A percentile compares a stretch with the other conserved stretches of the same genome.
These are phyloP conservation scores for Chrysanthemum makinoi DNA, from an alignment of 129 eudicot species.

Conservation along the genomic window DNA sequence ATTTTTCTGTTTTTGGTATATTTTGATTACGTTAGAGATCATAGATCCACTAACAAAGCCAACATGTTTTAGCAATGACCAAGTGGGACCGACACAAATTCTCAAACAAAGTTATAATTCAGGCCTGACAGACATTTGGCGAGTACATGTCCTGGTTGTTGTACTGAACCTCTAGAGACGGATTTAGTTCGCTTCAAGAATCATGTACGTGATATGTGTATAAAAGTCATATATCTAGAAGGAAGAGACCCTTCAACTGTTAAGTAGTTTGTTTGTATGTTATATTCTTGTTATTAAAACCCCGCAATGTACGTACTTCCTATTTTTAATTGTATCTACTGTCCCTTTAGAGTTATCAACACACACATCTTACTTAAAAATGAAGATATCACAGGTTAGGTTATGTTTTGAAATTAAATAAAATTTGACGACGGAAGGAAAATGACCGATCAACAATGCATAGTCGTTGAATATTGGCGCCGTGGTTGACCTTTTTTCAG, in stretches of 20 bases:
- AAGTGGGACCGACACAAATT: no score
- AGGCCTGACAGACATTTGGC: no score
- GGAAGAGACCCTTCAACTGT: conserved; percentile 33
- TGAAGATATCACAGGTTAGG: conserved; percentile 16
- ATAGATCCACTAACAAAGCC: no score
- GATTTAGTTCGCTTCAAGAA: neutral
- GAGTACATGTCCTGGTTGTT: no score
- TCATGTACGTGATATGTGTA: neutral
- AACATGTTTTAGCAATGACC: no score
- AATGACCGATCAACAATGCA: conserved; percentile 20
- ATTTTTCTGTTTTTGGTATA: no score
- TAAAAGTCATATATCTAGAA: conserved; percentile 19
- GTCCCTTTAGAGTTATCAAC: conserved; percentile 3
- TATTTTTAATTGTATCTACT: neutral
- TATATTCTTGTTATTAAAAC: conserved; percentile 1
- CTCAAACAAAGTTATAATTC: no score
- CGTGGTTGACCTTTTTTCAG: neutral
- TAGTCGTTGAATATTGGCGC: neutral
- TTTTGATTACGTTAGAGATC: no score
- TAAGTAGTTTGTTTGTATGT: conserved; percentile 27
- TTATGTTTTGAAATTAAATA: neutral
- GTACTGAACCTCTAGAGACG: no score
- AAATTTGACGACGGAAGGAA: conserved; percentile 16
- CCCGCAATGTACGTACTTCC: neutral
- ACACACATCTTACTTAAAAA: conserved; percentile 19